Percentiles rank a stretch among this genome's conserved stretches.
Conservation (phyloP, 805 yeast genomes). For the Sugiyamaella boreocaroliniensis region DNA sequence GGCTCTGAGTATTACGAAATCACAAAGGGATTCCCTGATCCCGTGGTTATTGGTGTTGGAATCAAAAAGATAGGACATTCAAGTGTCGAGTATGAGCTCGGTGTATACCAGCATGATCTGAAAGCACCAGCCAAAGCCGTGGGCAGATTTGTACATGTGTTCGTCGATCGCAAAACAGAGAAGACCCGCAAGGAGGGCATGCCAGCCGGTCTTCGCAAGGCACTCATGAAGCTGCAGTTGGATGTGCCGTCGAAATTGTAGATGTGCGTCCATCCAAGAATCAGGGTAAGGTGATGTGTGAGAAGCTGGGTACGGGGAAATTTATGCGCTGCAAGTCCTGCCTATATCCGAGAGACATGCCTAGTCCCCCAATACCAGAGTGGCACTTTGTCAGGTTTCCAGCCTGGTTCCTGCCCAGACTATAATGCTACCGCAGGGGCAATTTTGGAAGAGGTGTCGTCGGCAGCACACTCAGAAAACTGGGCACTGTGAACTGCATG, state of each 20-base stretch:
- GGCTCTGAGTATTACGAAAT: slow-evolving; percentile 23
- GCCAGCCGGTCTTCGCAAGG: slow-evolving; percentile 13
- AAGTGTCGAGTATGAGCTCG: slow-evolving; percentile 27
- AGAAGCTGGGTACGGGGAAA: too few relatives aligned
- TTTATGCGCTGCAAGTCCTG: too few relatives aligned
- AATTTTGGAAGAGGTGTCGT: too few relatives aligned
- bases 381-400: too few relatives aligned
- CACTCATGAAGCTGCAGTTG: slow-evolving; percentile 4
- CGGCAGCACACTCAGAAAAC: too few relatives aligned
- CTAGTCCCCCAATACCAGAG: too few relatives aligned
- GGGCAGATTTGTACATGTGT: slow-evolving; percentile 26
- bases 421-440: too few relatives aligned
- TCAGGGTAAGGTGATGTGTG: too few relatives aligned
- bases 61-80: slow-evolving; percentile 23
- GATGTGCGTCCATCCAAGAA: too few relatives aligned
- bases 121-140: slow-evolving; percentile 21
- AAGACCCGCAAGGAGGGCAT: slow-evolving; percentile 19
- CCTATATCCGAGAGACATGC: too few relatives aligned
- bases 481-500: too few relatives aligned
- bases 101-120: slow-evolving; percentile 23
- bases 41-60: slow-evolving; percentile 24
- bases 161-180: slow-evolving; percentile 23
- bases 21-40: slow-evolving; percentile 26
- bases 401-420: too few relatives aligned
- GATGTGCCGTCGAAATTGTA: background rate